These are phyloP conservation scores for Aspergillus latus DNA, from an alignment of 2,329 filamentous ascomycete species.

Conservation along the genomic window DNA sequence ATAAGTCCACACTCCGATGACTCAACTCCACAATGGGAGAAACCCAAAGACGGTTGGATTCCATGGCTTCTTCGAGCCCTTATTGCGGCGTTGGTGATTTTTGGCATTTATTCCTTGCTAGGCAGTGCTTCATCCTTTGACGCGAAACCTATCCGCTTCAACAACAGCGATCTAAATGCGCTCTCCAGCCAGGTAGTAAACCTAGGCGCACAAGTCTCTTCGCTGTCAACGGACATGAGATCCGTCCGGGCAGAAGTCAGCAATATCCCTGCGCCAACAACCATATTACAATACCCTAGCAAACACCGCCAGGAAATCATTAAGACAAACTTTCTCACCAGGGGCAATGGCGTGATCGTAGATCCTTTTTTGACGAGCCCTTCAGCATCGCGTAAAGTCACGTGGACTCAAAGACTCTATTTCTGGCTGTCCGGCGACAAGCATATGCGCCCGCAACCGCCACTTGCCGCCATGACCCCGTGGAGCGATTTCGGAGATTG, in stretches of 20 bases:
- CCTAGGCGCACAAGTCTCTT: slow-evolving; percentile 32
- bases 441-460: slow-evolving; percentile 35
- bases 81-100: background rate
- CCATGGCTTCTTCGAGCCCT: background rate
- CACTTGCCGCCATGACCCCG: slow-evolving; percentile 58
- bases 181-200: slow-evolving; percentile 29
- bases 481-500: slow-evolving; percentile 85
- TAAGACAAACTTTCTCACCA: slow-evolving; percentile 72
- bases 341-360: slow-evolving; percentile 64
- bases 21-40: background rate
- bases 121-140: background rate
- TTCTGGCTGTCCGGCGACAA: slow-evolving; percentile 8
- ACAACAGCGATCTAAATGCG: slow-evolving; percentile 25
- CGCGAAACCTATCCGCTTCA: slow-evolving; percentile 19
- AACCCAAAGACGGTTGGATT: background rate
- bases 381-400: slow-evolving; percentile 41
- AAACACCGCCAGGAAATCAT: slow-evolving; percentile 17
- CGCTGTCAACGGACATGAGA: slow-evolving; percentile 15
- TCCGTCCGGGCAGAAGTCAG: slow-evolving; percentile 9
- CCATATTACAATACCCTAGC: slow-evolving; percentile 17
- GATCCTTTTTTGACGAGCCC: slow-evolving; percentile 62
- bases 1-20: background rate
- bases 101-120: background rate
- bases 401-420: slow-evolving; percentile 22
- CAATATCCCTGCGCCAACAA: slow-evolving; percentile 21